phyloP scores from a whole-genome alignment of 2,329 filamentous ascomycete species.

The Xylaria sp. region DNA sequence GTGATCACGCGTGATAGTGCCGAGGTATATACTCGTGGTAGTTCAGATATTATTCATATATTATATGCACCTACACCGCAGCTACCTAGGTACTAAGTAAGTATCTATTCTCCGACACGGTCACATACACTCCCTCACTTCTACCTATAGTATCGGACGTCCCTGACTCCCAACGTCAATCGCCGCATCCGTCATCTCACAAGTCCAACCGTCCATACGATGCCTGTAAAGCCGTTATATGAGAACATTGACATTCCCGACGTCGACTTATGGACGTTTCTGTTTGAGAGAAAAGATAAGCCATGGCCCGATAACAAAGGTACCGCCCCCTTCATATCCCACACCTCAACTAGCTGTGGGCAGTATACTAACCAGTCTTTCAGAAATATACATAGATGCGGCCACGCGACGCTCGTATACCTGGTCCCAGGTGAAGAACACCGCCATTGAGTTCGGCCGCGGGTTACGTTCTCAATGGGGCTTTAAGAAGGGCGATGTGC shows the following conservation, averaged over 20 bases:
- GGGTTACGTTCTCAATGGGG: constrained; percentile 76
- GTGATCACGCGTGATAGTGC: background rate
- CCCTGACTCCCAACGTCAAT: background rate
- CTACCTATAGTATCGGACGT: background rate
- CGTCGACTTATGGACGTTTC: constrained; percentile 77
- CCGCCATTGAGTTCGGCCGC: constrained; percentile 77
- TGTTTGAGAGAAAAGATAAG: constrained; percentile 73
- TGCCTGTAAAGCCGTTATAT: constrained; percentile 75
- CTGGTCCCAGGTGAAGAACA: constrained; percentile 67
- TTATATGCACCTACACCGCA: no score
- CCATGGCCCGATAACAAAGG: constrained; percentile 75
- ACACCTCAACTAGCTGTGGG: no score
- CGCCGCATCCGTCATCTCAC: background rate
- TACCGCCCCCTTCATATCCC: constrained; percentile 45
- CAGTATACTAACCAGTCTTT: constrained; percentile 2
- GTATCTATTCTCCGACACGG: no score
- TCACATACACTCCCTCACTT: no score
- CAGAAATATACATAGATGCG: constrained; percentile 80
- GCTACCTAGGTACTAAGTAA: background rate
- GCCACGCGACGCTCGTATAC: constrained; percentile 73
- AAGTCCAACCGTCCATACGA: constrained; percentile 43
- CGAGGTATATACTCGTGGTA: background rate
- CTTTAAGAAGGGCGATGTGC: constrained; percentile 83
- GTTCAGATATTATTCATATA: background rate
- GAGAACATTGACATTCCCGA: constrained; percentile 71